These are phyloP conservation scores for Tulasnella sp. DNA, from an alignment of 768 basidiomycete genomes.

Conservation along the genomic window DNA sequence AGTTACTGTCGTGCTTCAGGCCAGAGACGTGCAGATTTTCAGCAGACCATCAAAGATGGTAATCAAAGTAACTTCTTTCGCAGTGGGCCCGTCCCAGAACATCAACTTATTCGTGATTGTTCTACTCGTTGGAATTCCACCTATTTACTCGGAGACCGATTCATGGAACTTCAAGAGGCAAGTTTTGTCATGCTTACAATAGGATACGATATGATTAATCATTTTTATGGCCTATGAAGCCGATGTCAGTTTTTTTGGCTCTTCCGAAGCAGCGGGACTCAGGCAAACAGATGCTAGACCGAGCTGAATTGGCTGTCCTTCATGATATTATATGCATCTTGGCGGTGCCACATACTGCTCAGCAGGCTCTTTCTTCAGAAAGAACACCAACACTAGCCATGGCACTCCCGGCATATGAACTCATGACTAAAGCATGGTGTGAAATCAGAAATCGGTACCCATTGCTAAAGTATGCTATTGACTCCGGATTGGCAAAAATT, in stretches of 20 bases:
- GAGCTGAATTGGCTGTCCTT: background rate
- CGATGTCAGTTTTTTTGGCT: too few species aligned
- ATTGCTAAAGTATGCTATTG: background rate
- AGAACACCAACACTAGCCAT: slow-evolving; percentile 6
- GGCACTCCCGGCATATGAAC: background rate
- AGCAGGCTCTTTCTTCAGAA: background rate
- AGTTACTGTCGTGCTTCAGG: background rate
- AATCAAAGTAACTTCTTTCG: background rate
- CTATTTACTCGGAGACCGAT: slow-evolving; percentile 3
- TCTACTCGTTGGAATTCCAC: slow-evolving; percentile 2
- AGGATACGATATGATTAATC: background rate
- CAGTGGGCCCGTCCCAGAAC: background rate
- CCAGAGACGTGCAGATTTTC: background rate
- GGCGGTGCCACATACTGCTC: background rate
- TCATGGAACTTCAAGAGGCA: background rate
- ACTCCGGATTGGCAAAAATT: background rate
- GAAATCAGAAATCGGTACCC: background rate
- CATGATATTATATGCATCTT: background rate
- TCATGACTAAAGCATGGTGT: background rate
- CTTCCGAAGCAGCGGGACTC: too few species aligned
- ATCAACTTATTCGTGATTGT: slow-evolving; percentile 6
- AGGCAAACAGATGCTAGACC: background rate
- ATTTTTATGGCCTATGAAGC: background rate
- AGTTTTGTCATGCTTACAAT: background rate
- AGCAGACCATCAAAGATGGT: background rate